A percentile compares a stretch with the other conserved stretches of the same genome.
These are phyloP conservation scores for Metschnikowia gelsemii DNA, from an alignment of 805 yeast genomes.

Conservation along the genomic window DNA sequence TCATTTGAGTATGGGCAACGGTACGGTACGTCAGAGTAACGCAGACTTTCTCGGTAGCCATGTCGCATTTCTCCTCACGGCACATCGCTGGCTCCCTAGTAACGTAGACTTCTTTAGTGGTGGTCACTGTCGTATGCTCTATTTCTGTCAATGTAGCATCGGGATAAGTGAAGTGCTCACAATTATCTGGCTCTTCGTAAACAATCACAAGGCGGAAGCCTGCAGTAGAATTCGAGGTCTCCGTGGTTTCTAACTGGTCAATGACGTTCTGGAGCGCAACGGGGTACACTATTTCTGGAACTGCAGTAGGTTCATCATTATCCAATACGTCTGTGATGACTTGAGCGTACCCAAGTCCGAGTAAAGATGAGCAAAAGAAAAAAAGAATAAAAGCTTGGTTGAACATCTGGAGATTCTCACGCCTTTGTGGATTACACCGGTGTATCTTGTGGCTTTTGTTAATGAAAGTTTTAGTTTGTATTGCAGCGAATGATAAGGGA, in stretches of 20 bases:
- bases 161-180: no score
- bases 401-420: background rate
- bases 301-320: background rate
- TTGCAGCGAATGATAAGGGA: no score
- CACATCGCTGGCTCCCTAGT: background rate
- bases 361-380: background rate
- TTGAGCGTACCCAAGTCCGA: background rate
- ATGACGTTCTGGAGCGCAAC: background rate
- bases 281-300: background rate
- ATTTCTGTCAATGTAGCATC: background rate
- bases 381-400: background rate
- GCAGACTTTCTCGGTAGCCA: background rate
- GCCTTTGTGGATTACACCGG: no score
- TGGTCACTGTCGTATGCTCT: background rate
- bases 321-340: no score
- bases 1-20: background rate
- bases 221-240: background rate
- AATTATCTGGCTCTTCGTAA: conserved; percentile 2
- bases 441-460: no score
- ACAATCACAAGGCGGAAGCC: conserved; percentile 3
- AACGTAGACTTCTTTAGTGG: background rate
- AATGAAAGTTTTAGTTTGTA: no score
- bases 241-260: background rate
- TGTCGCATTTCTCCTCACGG: background rate
- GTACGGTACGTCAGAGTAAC: background rate